Base-by-base conservation (phyloP, 2,329 filamentous ascomycete species). In the Hymenoscyphus fructigenus region DNA sequence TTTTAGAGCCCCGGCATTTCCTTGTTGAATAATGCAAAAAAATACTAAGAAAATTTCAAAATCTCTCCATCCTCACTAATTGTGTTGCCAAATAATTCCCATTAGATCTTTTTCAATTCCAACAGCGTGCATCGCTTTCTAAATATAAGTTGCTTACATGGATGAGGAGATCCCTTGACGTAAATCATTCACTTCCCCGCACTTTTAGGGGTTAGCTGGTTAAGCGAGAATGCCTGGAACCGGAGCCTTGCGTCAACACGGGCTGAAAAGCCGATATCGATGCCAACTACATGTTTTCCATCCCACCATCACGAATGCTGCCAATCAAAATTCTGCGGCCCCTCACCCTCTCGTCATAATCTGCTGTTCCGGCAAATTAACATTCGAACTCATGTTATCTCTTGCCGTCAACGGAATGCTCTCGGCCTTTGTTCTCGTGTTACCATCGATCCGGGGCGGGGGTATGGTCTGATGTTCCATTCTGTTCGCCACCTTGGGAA, bases 21-120 rank as follows among this genome's bases (percentile, higher is more conserved):
- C 10, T 53, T 53, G 47, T 50, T 53, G 47, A 53, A 53, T 53
- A 26, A 50, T 53, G 47, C 23, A 53, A 20, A 53, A 53, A 53
- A 53, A 23, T 53, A 53, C 47, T 26, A 53, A 23, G 20, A 53
- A 53, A 53, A 53, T 23, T 53, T 26, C 5, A 23, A 53, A 23
- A 23, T 26, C 9, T 50, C 20, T 23, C 20, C 23, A 23, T 23
- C n/a, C 10, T 20, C n/a, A 10, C 3, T n/a, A 47, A 20, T 9
- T 20, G 9, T 26, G 44, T 12, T 12, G n/a, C 7, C 10, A 50
- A 20, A 50, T 3, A 12, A 23, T 50, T 7, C 44, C 6, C 44
- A n/a, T 20, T 20, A 6, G 41, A 9, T 20, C 9, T 1, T 23
- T 23, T 10, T 50, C 38, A n/a, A n/a, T 44, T 44, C n/a, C 36